Percentiles rank a stretch among this genome's conserved stretches.
Evolutionary conservation across 2,329 filamentous ascomycete genomes (phyloP).

Genomic region (Penicillium sp.): DNA sequence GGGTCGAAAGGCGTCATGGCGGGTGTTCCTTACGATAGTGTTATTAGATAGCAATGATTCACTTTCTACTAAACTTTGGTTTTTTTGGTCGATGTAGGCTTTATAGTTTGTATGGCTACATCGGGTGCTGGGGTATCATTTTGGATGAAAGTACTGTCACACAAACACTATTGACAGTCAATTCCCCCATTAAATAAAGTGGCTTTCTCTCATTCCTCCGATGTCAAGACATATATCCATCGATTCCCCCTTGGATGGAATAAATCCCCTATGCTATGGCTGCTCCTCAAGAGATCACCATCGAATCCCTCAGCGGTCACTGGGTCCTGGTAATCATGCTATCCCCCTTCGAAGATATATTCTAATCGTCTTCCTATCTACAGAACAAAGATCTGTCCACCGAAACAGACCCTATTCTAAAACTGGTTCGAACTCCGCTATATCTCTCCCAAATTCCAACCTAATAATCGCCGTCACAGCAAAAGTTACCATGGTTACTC

Average conservation of each 20-base stretch:
- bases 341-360: neutral
- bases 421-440: neutral
- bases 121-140: neutral
- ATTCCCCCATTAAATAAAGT: neutral
- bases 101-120: neutral
- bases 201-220: neutral
- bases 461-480: neutral
- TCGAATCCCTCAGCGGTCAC: neutral
- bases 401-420: neutral
- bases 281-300: neutral
- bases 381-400: slow-evolving; percentile 2
- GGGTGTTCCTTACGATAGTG: slow-evolving; percentile 16
- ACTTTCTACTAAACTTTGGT: slow-evolving; percentile 5
- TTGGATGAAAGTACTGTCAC: neutral
- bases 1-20: slow-evolving; percentile 22
- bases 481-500: slow-evolving; percentile 1
- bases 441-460: neutral
- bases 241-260: neutral
- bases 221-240: neutral
- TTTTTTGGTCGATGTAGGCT: neutral
- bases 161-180: neutral
- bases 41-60: slow-evolving; percentile 28
- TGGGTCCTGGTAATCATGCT: neutral
- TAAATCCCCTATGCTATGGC: neutral
- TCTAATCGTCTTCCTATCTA: neutral